A percentile compares a stretch with the other conserved stretches of the same genome.
Evolutionary conservation across 345 rosid species (phyloP).

Genomic region (Microthlaspi erraticum): DNA sequence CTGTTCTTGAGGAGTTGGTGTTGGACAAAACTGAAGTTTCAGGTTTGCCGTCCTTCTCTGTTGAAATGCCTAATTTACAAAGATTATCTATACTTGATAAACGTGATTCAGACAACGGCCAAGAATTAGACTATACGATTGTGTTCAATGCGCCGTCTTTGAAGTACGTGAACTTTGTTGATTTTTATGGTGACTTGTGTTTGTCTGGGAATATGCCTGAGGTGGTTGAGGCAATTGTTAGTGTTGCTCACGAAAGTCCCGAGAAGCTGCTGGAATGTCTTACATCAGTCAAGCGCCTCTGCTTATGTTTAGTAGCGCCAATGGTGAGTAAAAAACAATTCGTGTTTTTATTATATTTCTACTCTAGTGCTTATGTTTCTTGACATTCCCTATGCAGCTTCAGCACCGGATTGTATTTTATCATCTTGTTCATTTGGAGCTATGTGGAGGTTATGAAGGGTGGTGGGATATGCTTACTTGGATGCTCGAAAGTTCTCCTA

Average conservation of each 20-base stretch:
- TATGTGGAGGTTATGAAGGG: background rate
- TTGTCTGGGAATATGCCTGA: background rate
- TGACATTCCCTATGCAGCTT: background rate
- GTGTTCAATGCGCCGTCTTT: background rate
- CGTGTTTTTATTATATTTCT: background rate
- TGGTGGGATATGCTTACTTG: background rate
- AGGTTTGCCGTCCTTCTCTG: background rate
- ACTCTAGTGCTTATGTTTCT: background rate
- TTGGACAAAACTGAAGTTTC: background rate
- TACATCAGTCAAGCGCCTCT: background rate
- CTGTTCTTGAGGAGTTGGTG: conserved; percentile 6
- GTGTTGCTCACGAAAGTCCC: background rate
- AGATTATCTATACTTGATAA: background rate
- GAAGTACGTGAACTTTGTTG: background rate
- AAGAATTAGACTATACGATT: background rate
- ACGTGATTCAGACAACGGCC: background rate
- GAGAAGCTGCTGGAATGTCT: background rate
- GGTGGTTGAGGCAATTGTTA: background rate
- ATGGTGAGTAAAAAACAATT: background rate
- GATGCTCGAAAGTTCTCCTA: background rate
- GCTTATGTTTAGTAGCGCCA: background rate
- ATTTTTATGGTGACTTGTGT: background rate
- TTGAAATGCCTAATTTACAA: conserved; percentile 7
- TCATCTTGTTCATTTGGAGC: conserved; percentile 1
- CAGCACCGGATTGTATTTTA: background rate